Evolutionary conservation across 2,329 filamentous ascomycete species (phyloP).

Genomic region (Raffaelea albimanens): DNA sequence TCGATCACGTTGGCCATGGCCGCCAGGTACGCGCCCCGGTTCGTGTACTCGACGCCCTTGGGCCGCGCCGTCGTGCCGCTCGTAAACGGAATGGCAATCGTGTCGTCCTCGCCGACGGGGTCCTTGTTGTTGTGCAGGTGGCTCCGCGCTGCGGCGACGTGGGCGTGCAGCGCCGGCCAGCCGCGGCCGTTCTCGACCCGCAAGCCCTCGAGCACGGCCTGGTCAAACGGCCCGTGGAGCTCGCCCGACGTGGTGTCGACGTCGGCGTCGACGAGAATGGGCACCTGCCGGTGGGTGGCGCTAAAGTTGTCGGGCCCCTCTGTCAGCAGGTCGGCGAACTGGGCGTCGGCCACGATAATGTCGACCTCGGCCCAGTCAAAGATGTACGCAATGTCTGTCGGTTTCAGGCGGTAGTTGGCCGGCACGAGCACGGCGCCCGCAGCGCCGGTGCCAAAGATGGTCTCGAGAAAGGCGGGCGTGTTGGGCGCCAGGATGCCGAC

Average conservation of each 20-base stretch:
- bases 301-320: conserved; percentile 43
- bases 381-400: conserved; percentile 83
- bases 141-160: conserved; percentile 22
- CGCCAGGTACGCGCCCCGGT: conserved; percentile 79
- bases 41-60: conserved; percentile 88
- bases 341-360: conserved; percentile 74
- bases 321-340: conserved; percentile 60
- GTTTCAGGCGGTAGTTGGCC: conserved; percentile 57
- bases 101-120: conserved; percentile 64
- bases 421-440: conserved; percentile 70
- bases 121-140: neutral
- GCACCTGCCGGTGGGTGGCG: conserved; percentile 50
- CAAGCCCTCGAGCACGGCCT: conserved; percentile 73
- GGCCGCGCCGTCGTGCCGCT: conserved; percentile 85
- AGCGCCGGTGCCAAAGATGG: conserved; percentile 77
- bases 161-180: conserved; percentile 67
- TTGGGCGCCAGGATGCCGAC: conserved; percentile 87
- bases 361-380: conserved; percentile 83
- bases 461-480: conserved; percentile 88
- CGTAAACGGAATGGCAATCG: conserved; percentile 86
- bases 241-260: conserved; percentile 68
- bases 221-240: conserved; percentile 70
- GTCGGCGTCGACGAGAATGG: conserved; percentile 71
- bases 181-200: conserved; percentile 55
- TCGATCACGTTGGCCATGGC: conserved; percentile 81